Evolutionary conservation across 2,329 filamentous ascomycete species (phyloP).

Genomic region (Trichophyton verrucosum): DNA sequence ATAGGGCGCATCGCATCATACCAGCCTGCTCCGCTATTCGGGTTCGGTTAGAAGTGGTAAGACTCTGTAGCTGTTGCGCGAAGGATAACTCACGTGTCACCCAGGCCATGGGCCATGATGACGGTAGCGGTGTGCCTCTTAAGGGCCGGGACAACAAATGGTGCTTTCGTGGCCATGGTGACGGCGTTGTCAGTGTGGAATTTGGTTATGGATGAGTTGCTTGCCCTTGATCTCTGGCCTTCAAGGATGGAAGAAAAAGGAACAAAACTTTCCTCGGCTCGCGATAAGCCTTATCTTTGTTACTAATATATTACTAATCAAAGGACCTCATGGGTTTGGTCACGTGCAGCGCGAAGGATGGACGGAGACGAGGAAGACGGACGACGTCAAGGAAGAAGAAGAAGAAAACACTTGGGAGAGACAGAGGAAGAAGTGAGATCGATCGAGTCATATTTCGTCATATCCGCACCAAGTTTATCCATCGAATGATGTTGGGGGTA

Average conservation of each 20-base stretch:
- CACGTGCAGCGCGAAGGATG: not conserved
- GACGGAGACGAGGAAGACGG: not conserved
- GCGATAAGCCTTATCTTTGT: not conserved
- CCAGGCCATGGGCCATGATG: constrained; percentile 86
- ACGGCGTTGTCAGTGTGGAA: too few species aligned
- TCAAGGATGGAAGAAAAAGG: not conserved
- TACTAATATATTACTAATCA: not conserved
- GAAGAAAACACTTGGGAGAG: too few species aligned
- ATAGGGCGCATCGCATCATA: constrained; percentile 17
- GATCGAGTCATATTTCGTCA: not conserved
- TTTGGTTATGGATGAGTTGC: not conserved
- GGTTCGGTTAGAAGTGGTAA: constrained; percentile 4
- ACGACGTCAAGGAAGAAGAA: too few species aligned
- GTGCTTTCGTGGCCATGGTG: constrained; percentile 23
- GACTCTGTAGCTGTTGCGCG: not conserved
- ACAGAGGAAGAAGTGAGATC: not conserved
- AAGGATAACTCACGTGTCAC: constrained; percentile 53
- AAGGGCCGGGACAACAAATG: constrained; percentile 64
- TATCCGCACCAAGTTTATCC: not conserved
- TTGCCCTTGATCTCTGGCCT: not conserved
- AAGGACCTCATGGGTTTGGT: not conserved
- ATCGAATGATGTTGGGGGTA: not conserved
- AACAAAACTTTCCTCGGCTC: not conserved
- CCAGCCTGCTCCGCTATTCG: constrained; percentile 37
- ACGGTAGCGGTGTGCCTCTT: constrained; percentile 84